phyloP scores from a whole-genome alignment of 176 grass and related monocot species.

The Rhynchospora tenuis region DNA sequence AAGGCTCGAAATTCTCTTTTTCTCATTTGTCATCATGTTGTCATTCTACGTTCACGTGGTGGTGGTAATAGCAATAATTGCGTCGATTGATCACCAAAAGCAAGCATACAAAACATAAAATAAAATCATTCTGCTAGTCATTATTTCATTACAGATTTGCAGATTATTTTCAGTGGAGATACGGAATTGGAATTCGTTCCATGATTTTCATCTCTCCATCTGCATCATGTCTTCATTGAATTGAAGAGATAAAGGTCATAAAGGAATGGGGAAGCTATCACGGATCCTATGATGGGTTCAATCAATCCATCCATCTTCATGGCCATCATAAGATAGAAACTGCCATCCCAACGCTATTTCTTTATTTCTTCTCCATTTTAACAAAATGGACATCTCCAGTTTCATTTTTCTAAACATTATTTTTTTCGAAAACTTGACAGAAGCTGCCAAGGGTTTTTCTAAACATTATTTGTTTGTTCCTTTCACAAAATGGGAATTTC shows the following conservation, averaged over 20 bases:
- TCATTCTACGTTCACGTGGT: background rate
- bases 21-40: background rate
- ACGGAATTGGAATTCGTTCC: background rate
- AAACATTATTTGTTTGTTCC: too few relatives aligned
- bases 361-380: background rate
- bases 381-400: background rate
- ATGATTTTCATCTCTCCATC: background rate
- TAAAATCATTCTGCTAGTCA: background rate
- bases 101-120: background rate
- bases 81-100: background rate
- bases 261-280: conserved; percentile 38
- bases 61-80: background rate
- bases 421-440: too few relatives aligned
- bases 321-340: background rate
- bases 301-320: conserved; percentile 61
- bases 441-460: too few relatives aligned
- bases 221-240: conserved; percentile 39
- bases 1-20: background rate
- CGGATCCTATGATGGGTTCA: conserved; percentile 81
- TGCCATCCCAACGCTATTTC: background rate
- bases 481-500: too few relatives aligned
- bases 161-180: background rate
- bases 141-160: background rate
- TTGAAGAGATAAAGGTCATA: background rate
- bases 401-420: background rate